A percentile compares a stretch with the other conserved stretches of the same genome.
Conservation (phyloP, 2,329 filamentous ascomycete species). For the Colletotrichum lini region DNA sequence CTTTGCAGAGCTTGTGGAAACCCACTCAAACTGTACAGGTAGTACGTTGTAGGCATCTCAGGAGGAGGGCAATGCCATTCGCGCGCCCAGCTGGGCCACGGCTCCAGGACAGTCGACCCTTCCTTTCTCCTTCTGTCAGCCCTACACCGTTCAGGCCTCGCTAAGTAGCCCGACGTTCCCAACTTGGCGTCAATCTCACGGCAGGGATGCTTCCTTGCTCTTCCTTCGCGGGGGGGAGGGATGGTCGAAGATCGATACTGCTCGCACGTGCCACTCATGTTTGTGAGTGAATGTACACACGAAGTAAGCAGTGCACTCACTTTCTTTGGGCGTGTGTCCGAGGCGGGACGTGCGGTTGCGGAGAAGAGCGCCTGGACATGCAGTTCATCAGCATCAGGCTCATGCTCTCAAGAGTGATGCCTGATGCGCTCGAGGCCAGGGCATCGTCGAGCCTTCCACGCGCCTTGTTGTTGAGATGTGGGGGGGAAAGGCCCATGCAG, state of each 20-base stretch:
- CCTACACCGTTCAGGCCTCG: conserved; percentile 39
- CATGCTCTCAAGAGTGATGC: neutral
- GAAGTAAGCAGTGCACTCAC: too few relatives aligned
- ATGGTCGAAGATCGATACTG: conserved; percentile 22
- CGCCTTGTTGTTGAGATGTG: neutral
- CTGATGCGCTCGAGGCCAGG: neutral
- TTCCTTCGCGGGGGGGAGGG: neutral
- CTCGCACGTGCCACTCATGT: conserved; percentile 24
- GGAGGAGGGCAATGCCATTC: too few relatives aligned
- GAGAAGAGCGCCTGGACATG: neutral
- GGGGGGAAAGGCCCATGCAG: too few relatives aligned
- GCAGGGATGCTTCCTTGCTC: conserved; percentile 29
- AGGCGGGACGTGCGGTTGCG: conserved; percentile 5
- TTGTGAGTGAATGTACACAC: neutral
- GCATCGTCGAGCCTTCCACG: too few relatives aligned
- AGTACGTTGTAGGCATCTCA: too few relatives aligned
- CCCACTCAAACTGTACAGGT: neutral
- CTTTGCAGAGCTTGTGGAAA: neutral
- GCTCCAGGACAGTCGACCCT: neutral
- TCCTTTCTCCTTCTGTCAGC: conserved; percentile 16
- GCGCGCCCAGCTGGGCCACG: too few relatives aligned
- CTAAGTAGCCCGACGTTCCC: conserved; percentile 26
- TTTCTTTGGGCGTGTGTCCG: neutral
- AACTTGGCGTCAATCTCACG: conserved; percentile 25
- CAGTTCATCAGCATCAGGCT: neutral